Percentiles rank a stretch among this genome's conserved stretches.
Conservation (phyloP, 2,329 filamentous ascomycete genomes). For the Aspergillus pseudotamarii region DNA sequence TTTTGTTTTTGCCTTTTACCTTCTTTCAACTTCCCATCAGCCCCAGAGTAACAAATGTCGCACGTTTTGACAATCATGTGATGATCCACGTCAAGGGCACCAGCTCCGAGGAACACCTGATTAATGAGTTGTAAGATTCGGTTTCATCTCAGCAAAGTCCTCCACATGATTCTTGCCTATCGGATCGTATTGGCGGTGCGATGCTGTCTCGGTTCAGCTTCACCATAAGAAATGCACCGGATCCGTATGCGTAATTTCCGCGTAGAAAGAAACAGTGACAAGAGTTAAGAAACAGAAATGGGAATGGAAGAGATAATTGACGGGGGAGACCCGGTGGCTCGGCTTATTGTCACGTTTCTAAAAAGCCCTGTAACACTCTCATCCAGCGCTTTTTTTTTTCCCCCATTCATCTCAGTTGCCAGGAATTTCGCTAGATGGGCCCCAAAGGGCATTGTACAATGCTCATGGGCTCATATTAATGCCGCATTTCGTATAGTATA, state of each 20-base stretch:
- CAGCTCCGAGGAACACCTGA: constrained; percentile 12
- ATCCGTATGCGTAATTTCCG: neutral
- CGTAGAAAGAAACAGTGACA: neutral
- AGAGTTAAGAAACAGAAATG: neutral
- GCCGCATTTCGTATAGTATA: neutral
- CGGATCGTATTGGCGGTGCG: neutral
- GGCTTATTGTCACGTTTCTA: neutral
- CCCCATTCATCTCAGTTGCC: neutral
- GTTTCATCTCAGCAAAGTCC: neutral
- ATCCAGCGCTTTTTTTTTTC: neutral
- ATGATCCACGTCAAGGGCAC: constrained; percentile 22
- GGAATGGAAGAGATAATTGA: neutral
- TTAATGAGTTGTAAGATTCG: constrained; percentile 17
- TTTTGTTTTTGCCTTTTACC: no score
- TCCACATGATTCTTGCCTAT: constrained; percentile 8
- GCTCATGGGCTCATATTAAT: neutral
- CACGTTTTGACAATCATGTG: constrained; percentile 36
- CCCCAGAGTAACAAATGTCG: constrained; percentile 23
- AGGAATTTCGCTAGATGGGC: neutral
- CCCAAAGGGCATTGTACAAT: neutral
- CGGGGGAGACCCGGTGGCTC: neutral
- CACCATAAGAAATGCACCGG: neutral
- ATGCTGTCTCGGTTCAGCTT: neutral
- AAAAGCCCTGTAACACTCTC: neutral
- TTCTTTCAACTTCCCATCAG: constrained; percentile 12